Evolutionary conservation across 371 early-diverging fungal genomes (phyloP).

Genomic region (Apophysomyces sp.): DNA sequence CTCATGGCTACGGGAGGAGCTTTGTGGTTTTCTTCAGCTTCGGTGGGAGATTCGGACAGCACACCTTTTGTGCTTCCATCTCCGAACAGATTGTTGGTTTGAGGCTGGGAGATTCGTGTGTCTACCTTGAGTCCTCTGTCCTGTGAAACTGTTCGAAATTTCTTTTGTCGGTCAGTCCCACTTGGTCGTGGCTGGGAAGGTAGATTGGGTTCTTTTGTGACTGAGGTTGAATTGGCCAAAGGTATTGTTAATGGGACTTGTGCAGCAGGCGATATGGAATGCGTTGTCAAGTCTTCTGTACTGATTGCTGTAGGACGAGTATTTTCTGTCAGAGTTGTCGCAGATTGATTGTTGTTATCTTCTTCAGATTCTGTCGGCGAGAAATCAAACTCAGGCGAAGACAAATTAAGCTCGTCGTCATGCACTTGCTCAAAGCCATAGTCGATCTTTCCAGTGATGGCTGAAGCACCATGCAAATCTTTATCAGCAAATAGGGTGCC

Average conservation of each 20-base stretch:
- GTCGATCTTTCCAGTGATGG: constrained; percentile 49
- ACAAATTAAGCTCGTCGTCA: neutral
- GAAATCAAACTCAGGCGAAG: neutral
- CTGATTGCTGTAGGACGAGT: neutral
- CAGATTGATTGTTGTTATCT: neutral
- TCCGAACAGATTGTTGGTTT: neutral
- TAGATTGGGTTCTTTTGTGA: neutral
- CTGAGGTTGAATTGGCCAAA: neutral
- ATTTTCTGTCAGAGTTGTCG: neutral
- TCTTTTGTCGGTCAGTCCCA: constrained; percentile 8
- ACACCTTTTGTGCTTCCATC: neutral
- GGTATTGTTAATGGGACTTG: neutral
- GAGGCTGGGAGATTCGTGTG: constrained; percentile 13
- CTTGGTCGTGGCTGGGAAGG: neutral
- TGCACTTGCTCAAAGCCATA: constrained; percentile 31
- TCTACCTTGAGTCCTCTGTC: constrained; percentile 38
- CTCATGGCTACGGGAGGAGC: neutral
- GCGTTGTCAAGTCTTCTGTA: neutral
- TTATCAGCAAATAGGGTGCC: constrained; percentile 44
- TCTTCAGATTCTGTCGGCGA: neutral
- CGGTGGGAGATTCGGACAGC: neutral
- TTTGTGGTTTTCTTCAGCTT: neutral
- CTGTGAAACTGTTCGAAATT: constrained; percentile 27
- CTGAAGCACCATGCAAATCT: constrained; percentile 42
- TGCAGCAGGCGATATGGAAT: neutral